Evolutionary conservation across 1,139 yeast genomes (phyloP), one percentile per base, ranked within the genome.

Genomic region (Sugiyamaella grinbergsii): DNA sequence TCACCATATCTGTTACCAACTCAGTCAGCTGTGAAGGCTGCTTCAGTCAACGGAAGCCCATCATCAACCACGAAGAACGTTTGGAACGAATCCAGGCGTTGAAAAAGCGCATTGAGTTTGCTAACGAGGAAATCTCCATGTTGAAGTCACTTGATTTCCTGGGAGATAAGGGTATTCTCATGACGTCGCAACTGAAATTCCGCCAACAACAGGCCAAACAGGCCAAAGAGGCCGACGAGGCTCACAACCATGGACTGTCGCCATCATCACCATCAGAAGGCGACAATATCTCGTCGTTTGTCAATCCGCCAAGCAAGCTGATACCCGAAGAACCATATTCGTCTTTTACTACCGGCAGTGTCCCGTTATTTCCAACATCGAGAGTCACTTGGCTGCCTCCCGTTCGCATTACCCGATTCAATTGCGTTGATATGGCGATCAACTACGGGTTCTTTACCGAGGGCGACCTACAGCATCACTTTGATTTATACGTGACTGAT

Each of bases 391-490:
- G 72, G 3, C 58, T 60, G 44, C 57, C 70, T 22, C 78, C 80
- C 0, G 66, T 70, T 47, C 73, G 76, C 18, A 69, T 77, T 1
- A 69, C 64, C 48, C 72, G 70, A 42, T 59, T 63, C 13, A 79
- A 78, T 55, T 62, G 78, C 11, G 68, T 76, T 29, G 68, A 68
- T 47, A 79, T 75, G 52, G 62, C 79, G 18, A 64, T 77, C 36
- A 65, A 63, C 45, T 57, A 68, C 36, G 63, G 62, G 8, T 61
- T 71, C 4, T 44, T 71, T 5, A 53, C 65, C 2, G 54, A 56
- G 8, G 60, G 59, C 16, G 64, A 63, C 15, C 70, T 77, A 2
- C 62, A 63, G 33, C 52, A 55, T 10, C 66, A 78, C 54, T 74
- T 66, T 53, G 58, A 64, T 3, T 66, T 61, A 15, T 79, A 78